These are phyloP conservation scores for Annulohypoxylon maeteangense DNA, from an alignment of 495 filamentous ascomycete genomes.

Conservation along the genomic window DNA sequence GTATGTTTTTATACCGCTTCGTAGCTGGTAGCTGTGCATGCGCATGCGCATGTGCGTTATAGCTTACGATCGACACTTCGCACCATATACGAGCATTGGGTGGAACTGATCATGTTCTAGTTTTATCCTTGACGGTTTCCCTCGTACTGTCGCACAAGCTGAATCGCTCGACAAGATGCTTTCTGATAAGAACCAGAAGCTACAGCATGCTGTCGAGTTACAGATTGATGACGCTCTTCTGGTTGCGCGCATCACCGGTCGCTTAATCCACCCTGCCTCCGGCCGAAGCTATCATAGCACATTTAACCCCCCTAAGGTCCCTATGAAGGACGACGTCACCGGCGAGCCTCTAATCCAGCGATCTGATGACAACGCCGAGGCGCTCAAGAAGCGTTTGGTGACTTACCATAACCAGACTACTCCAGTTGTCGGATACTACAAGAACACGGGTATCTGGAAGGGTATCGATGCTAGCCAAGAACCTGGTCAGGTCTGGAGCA, in stretches of 20 bases:
- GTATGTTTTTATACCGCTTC: conserved; percentile 62
- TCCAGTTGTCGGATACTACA: conserved; percentile 94
- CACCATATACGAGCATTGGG: not conserved
- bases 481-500: conserved; percentile 95
- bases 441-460: conserved; percentile 96
- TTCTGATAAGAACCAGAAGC: conserved; percentile 71
- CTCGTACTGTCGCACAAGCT: conserved; percentile 93
- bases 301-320: conserved; percentile 96
- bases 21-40: not conserved
- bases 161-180: conserved; percentile 96
- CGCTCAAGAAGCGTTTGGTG: conserved; percentile 90
- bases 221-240: conserved; percentile 95
- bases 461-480: conserved; percentile 96
- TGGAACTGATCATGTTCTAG: conserved; percentile 57
- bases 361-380: conserved; percentile 96
- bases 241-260: conserved; percentile 95
- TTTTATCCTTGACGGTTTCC: conserved; percentile 99
- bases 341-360: conserved; percentile 97
- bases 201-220: conserved; percentile 94
- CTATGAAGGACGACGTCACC: conserved; percentile 96
- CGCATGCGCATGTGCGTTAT: not conserved
- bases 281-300: conserved; percentile 96
- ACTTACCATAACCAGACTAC: conserved; percentile 96
- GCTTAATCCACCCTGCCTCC: conserved; percentile 92
- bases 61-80: not conserved